Evolutionary conservation across 352 stramenopile species (phyloP).

Genomic region (Phytophthora cactorum): DNA sequence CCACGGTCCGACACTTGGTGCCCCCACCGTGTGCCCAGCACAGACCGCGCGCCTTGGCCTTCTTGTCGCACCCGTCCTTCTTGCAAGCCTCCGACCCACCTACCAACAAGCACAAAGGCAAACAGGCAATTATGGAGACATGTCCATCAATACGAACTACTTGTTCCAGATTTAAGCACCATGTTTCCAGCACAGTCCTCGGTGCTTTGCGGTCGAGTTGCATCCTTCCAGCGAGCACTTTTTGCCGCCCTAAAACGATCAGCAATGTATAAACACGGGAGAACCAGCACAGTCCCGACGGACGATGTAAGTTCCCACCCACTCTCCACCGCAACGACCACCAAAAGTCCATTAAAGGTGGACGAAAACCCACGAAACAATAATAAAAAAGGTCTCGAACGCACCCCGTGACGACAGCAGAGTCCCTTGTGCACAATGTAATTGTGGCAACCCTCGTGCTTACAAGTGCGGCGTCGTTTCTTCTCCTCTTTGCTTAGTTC

Average conservation of each 20-base stretch:
- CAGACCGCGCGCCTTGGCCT: constrained; percentile 61
- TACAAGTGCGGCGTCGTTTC: constrained; percentile 44
- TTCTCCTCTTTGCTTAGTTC: constrained; percentile 42
- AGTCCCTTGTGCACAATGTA: constrained; percentile 57
- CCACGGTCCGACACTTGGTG: constrained; percentile 44
- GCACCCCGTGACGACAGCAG: constrained; percentile 49
- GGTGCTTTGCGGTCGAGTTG: constrained; percentile 56
- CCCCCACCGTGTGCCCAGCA: constrained; percentile 82
- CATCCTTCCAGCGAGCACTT: constrained; percentile 48
- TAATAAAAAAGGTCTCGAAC: constrained; percentile 1
- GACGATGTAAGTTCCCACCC: too few species aligned
- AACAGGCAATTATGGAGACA: too few species aligned
- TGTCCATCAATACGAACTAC: too few species aligned
- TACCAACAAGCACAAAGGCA: neutral
- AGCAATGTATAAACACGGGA: neutral
- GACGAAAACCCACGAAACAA: neutral
- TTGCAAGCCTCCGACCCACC: constrained; percentile 37
- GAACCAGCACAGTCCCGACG: too few species aligned
- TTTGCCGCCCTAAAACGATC: constrained; percentile 54
- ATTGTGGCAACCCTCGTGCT: constrained; percentile 46
- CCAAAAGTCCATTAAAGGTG: too few species aligned
- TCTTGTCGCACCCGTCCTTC: constrained; percentile 39
- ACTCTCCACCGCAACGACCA: too few species aligned
- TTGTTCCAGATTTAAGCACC: constrained; percentile 15
- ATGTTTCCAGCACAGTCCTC: constrained; percentile 44